phyloP scores from a whole-genome alignment of 345 rosid species.

The Erodium maritimum region DNA sequence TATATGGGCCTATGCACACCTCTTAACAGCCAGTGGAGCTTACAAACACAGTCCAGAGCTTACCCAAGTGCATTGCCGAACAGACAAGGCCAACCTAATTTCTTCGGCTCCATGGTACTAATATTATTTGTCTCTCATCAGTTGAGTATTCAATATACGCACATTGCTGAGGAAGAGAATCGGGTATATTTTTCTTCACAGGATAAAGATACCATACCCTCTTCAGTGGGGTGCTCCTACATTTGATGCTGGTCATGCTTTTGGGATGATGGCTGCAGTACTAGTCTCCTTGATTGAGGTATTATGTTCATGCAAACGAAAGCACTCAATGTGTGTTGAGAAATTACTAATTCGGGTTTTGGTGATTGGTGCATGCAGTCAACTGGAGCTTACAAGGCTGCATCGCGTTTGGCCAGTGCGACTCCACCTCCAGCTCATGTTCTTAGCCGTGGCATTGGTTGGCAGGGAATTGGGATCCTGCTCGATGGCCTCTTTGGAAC shows the following conservation, averaged over 20 bases:
- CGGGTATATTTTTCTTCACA: conserved; percentile 7
- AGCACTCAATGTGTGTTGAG: neutral
- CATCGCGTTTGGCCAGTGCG: conserved; percentile 91
- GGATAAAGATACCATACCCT: conserved; percentile 97
- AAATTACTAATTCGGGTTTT: no score
- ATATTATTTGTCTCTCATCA: neutral
- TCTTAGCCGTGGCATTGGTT: conserved; percentile 97
- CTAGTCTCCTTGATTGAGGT: conserved; percentile 92
- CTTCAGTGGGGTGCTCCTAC: conserved; percentile 99
- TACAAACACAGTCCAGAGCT: conserved; percentile 72
- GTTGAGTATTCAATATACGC: no score
- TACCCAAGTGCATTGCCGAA: conserved; percentile 80
- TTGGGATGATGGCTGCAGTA: conserved; percentile 97
- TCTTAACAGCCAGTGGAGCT: conserved; percentile 93
- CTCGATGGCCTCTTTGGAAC: conserved; percentile 84
- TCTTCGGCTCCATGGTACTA: conserved; percentile 95
- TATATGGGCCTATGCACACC: conserved; percentile 95
- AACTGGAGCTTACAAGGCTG: conserved; percentile 93
- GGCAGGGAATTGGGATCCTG: conserved; percentile 98
- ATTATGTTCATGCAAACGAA: conserved; percentile 6
- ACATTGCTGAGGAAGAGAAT: no score
- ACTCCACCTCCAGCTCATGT: conserved; percentile 98
- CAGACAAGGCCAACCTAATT: conserved; percentile 91
- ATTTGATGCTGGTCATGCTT: conserved; percentile 94
- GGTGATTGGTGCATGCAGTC: no score